Evolutionary conservation across 1,139 yeast genomes (phyloP).

Genomic region (Candida freyschussii): DNA sequence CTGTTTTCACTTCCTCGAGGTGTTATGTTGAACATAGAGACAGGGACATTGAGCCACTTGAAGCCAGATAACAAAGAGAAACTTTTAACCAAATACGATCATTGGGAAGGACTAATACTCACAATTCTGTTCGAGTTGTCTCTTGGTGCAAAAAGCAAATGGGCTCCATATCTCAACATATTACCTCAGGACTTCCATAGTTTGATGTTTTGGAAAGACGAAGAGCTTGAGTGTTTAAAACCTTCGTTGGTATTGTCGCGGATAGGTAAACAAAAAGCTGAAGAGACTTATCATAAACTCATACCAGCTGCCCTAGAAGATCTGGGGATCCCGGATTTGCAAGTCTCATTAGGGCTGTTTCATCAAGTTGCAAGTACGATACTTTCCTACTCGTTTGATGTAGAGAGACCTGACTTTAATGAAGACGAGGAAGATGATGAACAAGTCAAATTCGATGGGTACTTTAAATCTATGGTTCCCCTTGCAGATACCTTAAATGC

Average conservation of each 20-base stretch:
- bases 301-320: constrained; percentile 32
- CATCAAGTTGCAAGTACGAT: constrained; percentile 67
- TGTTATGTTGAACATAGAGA: constrained; percentile 52
- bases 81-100: constrained; percentile 42
- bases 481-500: constrained; percentile 89
- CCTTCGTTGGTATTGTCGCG: constrained; percentile 72
- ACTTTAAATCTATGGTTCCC: constrained; percentile 84
- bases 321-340: constrained; percentile 28
- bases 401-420: constrained; percentile 37
- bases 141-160: constrained; percentile 41
- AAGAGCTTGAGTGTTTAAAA: constrained; percentile 40
- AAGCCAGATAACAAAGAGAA: constrained; percentile 31
- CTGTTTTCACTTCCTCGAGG: constrained; percentile 67
- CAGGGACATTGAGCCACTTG: constrained; percentile 41
- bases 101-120: constrained; percentile 77
- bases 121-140: constrained; percentile 55
- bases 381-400: constrained; percentile 67
- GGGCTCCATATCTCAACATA: constrained; percentile 68
- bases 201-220: constrained; percentile 72
- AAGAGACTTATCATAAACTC: constrained; percentile 45
- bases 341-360: constrained; percentile 35
- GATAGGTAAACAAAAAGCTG: constrained; percentile 68
- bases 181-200: constrained; percentile 63
- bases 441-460: constrained; percentile 39
- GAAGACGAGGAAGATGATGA: constrained; percentile 33